phyloP scores from a whole-genome alignment of 441 rosid genomes.

The Gossypium davidsonii region DNA sequence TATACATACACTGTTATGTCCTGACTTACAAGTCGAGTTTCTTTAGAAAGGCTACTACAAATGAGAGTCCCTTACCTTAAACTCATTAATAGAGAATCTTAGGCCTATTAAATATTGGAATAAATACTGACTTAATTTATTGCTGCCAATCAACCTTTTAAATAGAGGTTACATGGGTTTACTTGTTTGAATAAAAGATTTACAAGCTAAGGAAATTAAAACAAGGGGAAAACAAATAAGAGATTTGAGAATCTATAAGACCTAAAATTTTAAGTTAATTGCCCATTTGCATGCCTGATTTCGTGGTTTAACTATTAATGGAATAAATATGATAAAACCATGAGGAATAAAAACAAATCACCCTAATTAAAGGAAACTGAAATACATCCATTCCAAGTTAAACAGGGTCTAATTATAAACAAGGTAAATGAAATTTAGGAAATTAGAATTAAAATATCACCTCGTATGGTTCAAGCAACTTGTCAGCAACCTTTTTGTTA shows the following conservation, averaged over 20 bases:
- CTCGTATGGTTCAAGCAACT: conserved; percentile 86
- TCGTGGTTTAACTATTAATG: conserved; percentile 6
- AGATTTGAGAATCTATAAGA: not conserved
- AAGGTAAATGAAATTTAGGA: conserved; percentile 2
- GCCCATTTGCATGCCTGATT: not conserved
- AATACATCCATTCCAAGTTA: not conserved
- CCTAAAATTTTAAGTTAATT: not conserved
- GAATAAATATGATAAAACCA: not conserved
- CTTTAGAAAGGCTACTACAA: no score
- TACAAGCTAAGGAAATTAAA: no score
- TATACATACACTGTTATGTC: no score
- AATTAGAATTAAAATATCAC: conserved; percentile 31
- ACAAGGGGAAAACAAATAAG: no score
- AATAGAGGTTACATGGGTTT: no score
- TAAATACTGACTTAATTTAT: no score
- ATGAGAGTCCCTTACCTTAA: no score
- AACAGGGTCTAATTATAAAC: not conserved
- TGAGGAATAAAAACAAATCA: not conserved
- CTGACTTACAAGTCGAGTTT: no score
- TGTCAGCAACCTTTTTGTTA: conserved; percentile 65
- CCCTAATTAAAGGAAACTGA: not conserved
- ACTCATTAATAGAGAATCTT: no score
- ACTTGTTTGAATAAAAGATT: no score
- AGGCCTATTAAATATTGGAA: no score
- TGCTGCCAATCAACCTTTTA: no score